phyloP scores from a whole-genome alignment of 2,329 filamentous ascomycete genomes.

The Pseudogymnoascus sp. region DNA sequence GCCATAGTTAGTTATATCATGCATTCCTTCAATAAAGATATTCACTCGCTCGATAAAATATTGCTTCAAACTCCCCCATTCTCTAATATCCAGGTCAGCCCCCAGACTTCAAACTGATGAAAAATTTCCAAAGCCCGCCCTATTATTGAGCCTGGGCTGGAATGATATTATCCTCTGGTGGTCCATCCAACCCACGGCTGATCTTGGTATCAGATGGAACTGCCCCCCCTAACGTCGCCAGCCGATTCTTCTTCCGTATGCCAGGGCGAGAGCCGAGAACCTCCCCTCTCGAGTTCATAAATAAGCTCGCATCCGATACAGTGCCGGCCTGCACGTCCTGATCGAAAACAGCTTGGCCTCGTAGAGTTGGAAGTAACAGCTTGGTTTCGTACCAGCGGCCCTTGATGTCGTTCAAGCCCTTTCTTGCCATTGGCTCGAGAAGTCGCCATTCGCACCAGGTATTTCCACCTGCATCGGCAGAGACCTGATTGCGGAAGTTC shows the following conservation, averaged over 20 bases:
- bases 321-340: conserved; percentile 29
- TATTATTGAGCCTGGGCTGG: neutral
- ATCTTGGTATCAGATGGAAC: conserved; percentile 30
- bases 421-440: conserved; percentile 25
- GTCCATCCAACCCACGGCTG: conserved; percentile 29
- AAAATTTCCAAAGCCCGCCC: neutral
- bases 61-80: neutral
- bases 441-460: conserved; percentile 28
- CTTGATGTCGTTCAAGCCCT: conserved; percentile 41
- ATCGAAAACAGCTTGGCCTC: conserved; percentile 28
- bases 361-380: conserved; percentile 37
- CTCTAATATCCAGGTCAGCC: neutral
- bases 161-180: neutral
- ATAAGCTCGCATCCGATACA: conserved; percentile 35
- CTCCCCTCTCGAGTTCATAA: conserved; percentile 42
- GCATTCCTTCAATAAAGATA: neutral
- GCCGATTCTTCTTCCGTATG: conserved; percentile 26
- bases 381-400: conserved; percentile 55
- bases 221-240: conserved; percentile 28
- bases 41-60: neutral
- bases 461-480: conserved; percentile 26
- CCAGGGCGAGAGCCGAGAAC: conserved; percentile 22
- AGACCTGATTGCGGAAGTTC: conserved; percentile 42
- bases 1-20: conserved; percentile 5
- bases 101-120: neutral